Base-by-base conservation (phyloP, 1,284 basidiomycete genomes). In the Moesziomyces antarcticus region DNA sequence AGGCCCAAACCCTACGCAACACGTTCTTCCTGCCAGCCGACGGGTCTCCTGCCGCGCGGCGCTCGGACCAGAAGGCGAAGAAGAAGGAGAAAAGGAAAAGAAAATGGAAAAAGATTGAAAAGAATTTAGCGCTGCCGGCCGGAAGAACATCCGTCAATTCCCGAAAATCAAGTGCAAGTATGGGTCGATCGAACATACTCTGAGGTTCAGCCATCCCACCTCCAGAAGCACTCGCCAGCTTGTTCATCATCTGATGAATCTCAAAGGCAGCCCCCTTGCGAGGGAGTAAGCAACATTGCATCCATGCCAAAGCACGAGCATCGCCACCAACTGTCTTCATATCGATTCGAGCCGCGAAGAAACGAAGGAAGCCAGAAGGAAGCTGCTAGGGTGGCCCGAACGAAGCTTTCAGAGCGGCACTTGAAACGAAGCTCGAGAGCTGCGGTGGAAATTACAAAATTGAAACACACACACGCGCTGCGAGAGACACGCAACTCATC, bases 141-240 rank as follows among this genome's bases (percentile, higher is more conserved):
- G 25, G 25, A 27, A 27, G 25, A 27, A 4, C 5, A 27, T 27
- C 5, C 25, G 25, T 27, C 25, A 27, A 27, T 27, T 27, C 25
- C 25, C 8, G 25, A 8, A 8, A 8, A 4, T 27, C 4, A 8
- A 27, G 8, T 27, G 25, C 25, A 27, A 27, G 90, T 88, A 99
- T 79, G 96, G 93, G 87, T 99, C 96, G 59, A 99, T 99, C 97
- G 85, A 91, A 88, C 75, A 87, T 89, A 69, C 90, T 88, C 84
- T 89, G 90, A 77, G 97, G 94, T 85, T 94, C 96, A 75, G 89
- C 88, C 90, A 98, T 99, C 90, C 92, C 95, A 99, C 97, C 81
- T 87, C 92, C 83, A 88, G 86, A 99, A 98, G 89, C 99, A 96
- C 86, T 92, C 89, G 75, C 88, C 90, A 51, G 90, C n/a, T n/a